Evolutionary conservation across 352 stramenopile genomes (phyloP).

Genomic region (Thalassiosira mediterranea): DNA sequence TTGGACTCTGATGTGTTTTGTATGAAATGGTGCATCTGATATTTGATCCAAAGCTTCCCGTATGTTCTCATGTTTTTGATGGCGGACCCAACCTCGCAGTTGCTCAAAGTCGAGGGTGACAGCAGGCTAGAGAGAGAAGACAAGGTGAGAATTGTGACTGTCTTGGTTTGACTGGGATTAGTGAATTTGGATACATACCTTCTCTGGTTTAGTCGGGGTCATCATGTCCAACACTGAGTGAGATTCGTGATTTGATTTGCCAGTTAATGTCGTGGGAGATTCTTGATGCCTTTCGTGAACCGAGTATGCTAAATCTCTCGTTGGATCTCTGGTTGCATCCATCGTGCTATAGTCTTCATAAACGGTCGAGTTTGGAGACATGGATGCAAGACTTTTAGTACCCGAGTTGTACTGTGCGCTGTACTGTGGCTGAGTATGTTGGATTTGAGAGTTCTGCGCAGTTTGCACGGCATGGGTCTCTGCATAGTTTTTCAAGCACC

Average conservation of each 20-base stretch:
- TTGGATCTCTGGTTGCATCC: constrained; percentile 10
- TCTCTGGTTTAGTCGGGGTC: constrained; percentile 40
- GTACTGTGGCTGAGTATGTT: constrained; percentile 21
- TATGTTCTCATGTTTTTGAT: constrained; percentile 82
- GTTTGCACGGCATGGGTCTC: constrained; percentile 3
- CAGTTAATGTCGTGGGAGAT: constrained; percentile 11
- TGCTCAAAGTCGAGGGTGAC: constrained; percentile 31
- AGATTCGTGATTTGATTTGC: too few relatives aligned
- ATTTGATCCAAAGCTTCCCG: constrained; percentile 78
- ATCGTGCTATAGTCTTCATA: constrained; percentile 14
- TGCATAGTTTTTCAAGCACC: constrained; percentile 49
- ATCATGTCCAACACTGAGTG: constrained; percentile 52
- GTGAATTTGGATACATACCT: constrained; percentile 18
- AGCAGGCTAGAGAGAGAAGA: not conserved
- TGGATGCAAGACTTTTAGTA: constrained; percentile 23
- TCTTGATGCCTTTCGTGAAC: constrained; percentile 25
- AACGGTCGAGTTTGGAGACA: constrained; percentile 25
- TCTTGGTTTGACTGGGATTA: too few relatives aligned
- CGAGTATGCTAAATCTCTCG: constrained; percentile 25
- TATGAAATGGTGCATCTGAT: constrained; percentile 89
- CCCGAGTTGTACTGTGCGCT: not conserved
- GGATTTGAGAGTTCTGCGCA: not conserved
- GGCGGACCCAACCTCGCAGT: constrained; percentile 79
- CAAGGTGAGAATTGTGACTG: constrained; percentile 1
- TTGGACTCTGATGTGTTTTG: constrained; percentile 76